Percentiles rank a stretch among this genome's conserved stretches.
Conservation (phyloP, 352 stramenopile genomes). For the Ochromonadaceae sp. region DNA sequence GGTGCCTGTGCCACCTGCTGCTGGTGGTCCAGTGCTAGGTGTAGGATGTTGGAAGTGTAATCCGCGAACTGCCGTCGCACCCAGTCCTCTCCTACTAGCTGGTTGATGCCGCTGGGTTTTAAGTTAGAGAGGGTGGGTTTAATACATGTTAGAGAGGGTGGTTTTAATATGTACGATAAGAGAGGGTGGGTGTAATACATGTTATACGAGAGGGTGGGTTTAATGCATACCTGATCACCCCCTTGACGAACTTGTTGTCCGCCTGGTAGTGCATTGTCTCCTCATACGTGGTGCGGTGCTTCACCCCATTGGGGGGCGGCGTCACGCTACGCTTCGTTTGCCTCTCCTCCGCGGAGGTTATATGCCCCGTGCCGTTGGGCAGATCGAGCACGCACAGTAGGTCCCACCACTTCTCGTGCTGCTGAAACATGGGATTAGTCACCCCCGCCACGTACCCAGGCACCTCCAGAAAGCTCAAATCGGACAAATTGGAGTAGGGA, state of each 20-base stretch:
- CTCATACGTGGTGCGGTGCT: too few relatives aligned
- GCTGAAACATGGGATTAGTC: conserved; percentile 21
- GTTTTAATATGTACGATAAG: too few relatives aligned
- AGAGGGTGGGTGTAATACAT: too few relatives aligned
- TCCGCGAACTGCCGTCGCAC: conserved; percentile 11
- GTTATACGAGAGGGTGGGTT: too few relatives aligned
- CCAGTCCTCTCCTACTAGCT: background rate
- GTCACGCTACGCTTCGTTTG: too few relatives aligned
- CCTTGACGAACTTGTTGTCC: too few relatives aligned
- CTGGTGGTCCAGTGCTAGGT: background rate
- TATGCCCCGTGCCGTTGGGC: background rate
- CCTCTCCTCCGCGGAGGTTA: conserved; percentile 4
- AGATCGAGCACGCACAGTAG: conserved; percentile 16
- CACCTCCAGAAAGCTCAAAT: conserved; percentile 18
- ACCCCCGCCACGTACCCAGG: conserved; percentile 16
- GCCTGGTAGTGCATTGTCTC: too few relatives aligned
- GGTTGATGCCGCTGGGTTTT: conserved; percentile 6
- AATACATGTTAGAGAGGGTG: too few relatives aligned
- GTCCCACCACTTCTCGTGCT: conserved; percentile 19
- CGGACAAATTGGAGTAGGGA: conserved; percentile 18
- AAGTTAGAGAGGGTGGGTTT: too few relatives aligned
- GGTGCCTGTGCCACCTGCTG: too few relatives aligned
- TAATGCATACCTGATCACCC: too few relatives aligned
- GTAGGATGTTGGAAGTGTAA: background rate
- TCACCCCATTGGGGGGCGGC: too few relatives aligned